A percentile compares a stretch with the other conserved stretches of the same genome.
phyloP scores from a whole-genome alignment of 495 filamentous ascomycete genomes.

The Pyrenula massariospora region DNA sequence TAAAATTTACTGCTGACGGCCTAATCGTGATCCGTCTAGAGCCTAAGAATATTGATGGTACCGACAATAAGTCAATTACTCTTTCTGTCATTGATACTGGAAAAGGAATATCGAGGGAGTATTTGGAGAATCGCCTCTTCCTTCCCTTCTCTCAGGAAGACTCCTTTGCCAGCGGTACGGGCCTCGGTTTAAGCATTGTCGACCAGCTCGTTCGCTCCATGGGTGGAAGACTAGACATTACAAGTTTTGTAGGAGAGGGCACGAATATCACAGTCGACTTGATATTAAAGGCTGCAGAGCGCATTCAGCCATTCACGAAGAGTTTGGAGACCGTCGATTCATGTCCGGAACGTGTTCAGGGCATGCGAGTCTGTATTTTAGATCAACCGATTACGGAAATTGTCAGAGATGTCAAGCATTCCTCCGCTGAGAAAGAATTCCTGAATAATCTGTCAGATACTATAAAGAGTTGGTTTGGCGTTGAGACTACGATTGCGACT shows the following conservation, averaged over 20 bases:
- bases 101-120: slow-evolving; percentile 57
- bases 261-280: slow-evolving; percentile 46
- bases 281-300: slow-evolving; percentile 19
- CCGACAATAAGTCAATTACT: slow-evolving; percentile 16
- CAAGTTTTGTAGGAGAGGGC: slow-evolving; percentile 41
- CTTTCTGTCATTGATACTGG: slow-evolving; percentile 54
- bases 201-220: slow-evolving; percentile 51
- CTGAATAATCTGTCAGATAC: slow-evolving; percentile 15
- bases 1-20: slow-evolving; percentile 56
- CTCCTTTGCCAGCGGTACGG: slow-evolving; percentile 50
- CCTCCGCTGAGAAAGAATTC: slow-evolving; percentile 17
- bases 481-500: background rate
- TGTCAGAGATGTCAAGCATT: slow-evolving; percentile 15
- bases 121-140: slow-evolving; percentile 53
- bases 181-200: slow-evolving; percentile 59
- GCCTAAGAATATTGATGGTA: slow-evolving; percentile 14
- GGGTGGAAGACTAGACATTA: slow-evolving; percentile 45
- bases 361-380: slow-evolving; percentile 17
- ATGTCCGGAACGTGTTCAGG: background rate
- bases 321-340: background rate
- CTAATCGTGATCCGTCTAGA: slow-evolving; percentile 43
- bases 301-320: slow-evolving; percentile 2
- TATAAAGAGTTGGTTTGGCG: background rate
- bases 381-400: slow-evolving; percentile 17
- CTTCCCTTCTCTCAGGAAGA: slow-evolving; percentile 66